phyloP scores from a whole-genome alignment of 2,329 filamentous ascomycete genomes.

The Gliomastix tumulicola region DNA sequence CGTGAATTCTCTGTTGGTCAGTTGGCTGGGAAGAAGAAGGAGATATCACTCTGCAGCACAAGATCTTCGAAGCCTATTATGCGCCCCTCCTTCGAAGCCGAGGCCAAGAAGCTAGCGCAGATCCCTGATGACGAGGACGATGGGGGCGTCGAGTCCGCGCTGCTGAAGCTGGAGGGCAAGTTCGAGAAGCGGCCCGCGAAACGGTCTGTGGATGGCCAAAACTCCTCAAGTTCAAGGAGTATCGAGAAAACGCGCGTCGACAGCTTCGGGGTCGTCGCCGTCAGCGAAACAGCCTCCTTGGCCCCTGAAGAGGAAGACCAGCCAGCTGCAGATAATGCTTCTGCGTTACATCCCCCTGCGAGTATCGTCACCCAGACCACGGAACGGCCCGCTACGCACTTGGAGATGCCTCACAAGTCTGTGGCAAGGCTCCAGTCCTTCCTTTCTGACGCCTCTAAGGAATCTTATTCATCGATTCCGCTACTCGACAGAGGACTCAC shows the following conservation, averaged over 20 bases:
- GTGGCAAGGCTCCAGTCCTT: constrained; percentile 36
- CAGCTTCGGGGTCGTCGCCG: neutral
- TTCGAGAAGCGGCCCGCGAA: constrained; percentile 45
- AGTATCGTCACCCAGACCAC: neutral
- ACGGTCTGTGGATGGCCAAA: constrained; percentile 1
- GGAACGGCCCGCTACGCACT: constrained; percentile 2
- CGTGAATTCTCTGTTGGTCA: constrained; percentile 48
- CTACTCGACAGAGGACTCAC: constrained; percentile 62
- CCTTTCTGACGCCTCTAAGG: constrained; percentile 55
- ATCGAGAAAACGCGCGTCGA: no score
- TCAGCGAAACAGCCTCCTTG: no score
- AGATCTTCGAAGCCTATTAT: constrained; percentile 56
- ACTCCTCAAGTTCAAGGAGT: no score
- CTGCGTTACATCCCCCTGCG: no score
- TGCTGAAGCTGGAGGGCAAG: constrained; percentile 87
- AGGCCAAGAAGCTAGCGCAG: constrained; percentile 78
- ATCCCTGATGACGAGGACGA: constrained; percentile 79
- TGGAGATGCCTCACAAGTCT: constrained; percentile 15
- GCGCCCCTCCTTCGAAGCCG: constrained; percentile 77
- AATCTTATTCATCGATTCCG: constrained; percentile 72
- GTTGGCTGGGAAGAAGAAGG: constrained; percentile 43
- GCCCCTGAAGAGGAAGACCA: no score
- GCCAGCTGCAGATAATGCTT: no score
- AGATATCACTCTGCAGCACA: constrained; percentile 51
- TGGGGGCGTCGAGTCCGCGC: constrained; percentile 84